Evolutionary conservation across 331 rosid species (phyloP), one percentile per base, ranked within the genome.

Genomic region (Erythrophleum ivorense): DNA sequence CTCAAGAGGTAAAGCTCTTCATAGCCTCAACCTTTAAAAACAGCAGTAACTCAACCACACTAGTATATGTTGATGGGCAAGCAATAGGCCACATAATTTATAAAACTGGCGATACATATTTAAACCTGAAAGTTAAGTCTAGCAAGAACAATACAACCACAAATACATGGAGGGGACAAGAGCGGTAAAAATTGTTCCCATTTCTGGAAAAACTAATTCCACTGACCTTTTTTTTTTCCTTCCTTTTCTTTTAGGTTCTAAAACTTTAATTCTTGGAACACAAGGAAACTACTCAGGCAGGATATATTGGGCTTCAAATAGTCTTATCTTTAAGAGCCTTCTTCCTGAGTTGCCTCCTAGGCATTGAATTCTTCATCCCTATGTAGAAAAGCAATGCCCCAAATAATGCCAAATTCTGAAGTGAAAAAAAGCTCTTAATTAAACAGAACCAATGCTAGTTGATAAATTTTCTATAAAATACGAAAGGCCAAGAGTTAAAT

Each of bases 381-480:
- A n/a, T n/a, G n/a, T n/a, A n/a, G n/a, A n/a, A n/a, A n/a, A n/a
- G n/a, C n/a, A 91, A 79, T 6, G 96, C 96, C 66, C 96, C 96
- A 57, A 91, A 85, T 80, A 91, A 79, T 31, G 96, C 96, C 87
- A 91, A 77, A 71, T 85, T 86, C 96, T 91, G 89, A 69, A 70
- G 79, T 40, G 16, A 15, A 31, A 49, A 13, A 71, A 73, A 2
- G 5, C 18, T 16, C 43, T 58, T 60, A 43, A 41, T 62, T 33
- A 9, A 66, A 36, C 14, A 2, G 8, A 31, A 31, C 14, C 67
- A 1, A 9, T 59, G 65, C 65, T 4, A 59, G 15, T 59, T 21
- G 13, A 59, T 59, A 1, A 21, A 24, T 2, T n/a, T 24, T 59
- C 65, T 59, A 36, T 59, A 11, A 31, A 31, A 62, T 5, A 62